A percentile compares a stretch with the other conserved stretches of the same genome.
Evolutionary conservation across 805 yeast genomes (phyloP).

Genomic region (Yarrowia keelungensis): DNA sequence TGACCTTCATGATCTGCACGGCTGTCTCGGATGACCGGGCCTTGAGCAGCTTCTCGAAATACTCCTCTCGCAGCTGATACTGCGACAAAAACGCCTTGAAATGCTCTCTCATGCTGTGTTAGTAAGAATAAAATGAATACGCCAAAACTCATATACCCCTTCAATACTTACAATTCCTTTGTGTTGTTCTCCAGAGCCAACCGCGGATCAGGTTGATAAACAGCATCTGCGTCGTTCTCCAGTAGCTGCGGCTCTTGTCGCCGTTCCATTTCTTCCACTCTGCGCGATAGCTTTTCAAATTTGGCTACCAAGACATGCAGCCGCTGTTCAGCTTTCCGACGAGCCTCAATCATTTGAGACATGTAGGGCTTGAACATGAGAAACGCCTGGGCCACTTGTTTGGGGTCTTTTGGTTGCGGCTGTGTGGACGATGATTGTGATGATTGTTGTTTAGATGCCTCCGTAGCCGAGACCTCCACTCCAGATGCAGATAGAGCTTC

Average conservation of each 20-base stretch:
- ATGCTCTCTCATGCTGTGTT: conserved; percentile 35
- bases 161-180: conserved; percentile 23
- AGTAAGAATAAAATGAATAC: background rate
- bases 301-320: background rate
- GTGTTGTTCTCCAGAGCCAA: conserved; percentile 10
- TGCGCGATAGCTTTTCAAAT: background rate
- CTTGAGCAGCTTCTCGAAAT: conserved; percentile 14
- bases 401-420: conserved; percentile 31
- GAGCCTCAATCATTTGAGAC: conserved; percentile 38
- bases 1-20: conserved; percentile 32
- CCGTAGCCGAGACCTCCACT: conserved; percentile 19
- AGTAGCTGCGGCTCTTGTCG: conserved; percentile 1
- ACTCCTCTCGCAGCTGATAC: conserved; percentile 16
- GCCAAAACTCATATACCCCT: background rate
- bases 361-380: conserved; percentile 39
- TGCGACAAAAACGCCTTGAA: conserved; percentile 28
- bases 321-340: conserved; percentile 21
- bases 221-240: background rate
- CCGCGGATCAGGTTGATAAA: conserved; percentile 6
- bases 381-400: conserved; percentile 32
- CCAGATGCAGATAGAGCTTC: conserved; percentile 33
- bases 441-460: background rate
- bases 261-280: conserved; percentile 1
- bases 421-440: conserved; percentile 1
- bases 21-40: conserved; percentile 32